These are phyloP conservation scores for Pleurotus giganteus DNA, from an alignment of 768 basidiomycete species.

Conservation along the genomic window DNA sequence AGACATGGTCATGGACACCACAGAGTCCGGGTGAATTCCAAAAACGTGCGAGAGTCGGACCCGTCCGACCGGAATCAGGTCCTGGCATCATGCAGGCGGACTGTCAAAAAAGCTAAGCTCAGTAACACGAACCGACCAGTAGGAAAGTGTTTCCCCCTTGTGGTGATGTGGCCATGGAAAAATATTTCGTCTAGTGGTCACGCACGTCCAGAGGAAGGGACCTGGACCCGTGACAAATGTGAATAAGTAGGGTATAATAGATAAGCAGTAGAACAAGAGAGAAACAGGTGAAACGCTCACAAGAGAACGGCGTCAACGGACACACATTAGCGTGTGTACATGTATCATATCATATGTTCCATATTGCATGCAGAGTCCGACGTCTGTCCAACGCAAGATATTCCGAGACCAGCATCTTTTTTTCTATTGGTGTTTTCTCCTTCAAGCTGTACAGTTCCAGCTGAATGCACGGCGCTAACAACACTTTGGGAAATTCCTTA, in stretches of 20 bases:
- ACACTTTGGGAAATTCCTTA: background rate
- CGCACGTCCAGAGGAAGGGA: background rate
- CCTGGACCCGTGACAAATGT: background rate
- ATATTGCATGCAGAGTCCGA: background rate
- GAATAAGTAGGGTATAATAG: background rate
- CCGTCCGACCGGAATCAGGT: background rate
- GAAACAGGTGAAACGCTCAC: background rate
- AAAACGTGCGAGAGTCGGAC: constrained; percentile 5
- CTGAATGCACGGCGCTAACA: background rate
- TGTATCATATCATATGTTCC: no score
- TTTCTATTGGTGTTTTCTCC: background rate
- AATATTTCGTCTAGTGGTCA: background rate
- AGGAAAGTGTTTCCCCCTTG: background rate
- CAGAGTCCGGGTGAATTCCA: background rate
- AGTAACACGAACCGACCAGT: background rate
- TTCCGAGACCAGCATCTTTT: background rate
- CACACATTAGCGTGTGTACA: background rate
- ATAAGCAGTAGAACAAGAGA: background rate
- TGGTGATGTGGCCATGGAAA: background rate
- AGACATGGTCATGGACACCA: constrained; percentile 4
- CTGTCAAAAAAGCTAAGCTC: constrained; percentile 2
- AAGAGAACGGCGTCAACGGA: background rate
- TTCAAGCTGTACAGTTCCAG: background rate
- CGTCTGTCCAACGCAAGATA: background rate
- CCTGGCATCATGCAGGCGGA: background rate